A percentile compares a stretch with the other conserved stretches of the same genome.
Evolutionary conservation across 139 green algal species (phyloP).

Genomic region (Spirogloea muscicola): DNA sequence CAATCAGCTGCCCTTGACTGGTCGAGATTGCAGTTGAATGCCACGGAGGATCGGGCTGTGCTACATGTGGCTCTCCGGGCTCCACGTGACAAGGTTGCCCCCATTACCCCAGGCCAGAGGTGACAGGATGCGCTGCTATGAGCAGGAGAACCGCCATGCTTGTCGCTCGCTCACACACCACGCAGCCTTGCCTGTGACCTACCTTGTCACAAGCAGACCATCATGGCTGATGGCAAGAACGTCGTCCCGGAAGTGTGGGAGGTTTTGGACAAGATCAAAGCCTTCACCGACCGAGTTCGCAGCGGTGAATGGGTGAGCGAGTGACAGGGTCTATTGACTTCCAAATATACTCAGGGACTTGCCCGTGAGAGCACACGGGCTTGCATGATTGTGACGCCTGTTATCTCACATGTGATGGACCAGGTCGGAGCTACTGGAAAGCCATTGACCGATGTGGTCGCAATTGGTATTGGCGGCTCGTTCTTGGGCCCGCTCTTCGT

Average conservation of each 20-base stretch:
- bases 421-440: conserved; percentile 87
- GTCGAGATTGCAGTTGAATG: conserved; percentile 45
- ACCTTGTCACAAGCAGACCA: conserved; percentile 52
- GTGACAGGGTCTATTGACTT: too few relatives aligned
- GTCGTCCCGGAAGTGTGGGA: conserved; percentile 94
- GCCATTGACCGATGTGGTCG: conserved; percentile 91
- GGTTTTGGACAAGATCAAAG: conserved; percentile 98
- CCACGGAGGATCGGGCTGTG: conserved; percentile 85
- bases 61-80: conserved; percentile 92
- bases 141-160: background rate
- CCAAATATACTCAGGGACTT: too few relatives aligned
- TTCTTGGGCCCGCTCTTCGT: conserved; percentile 97
- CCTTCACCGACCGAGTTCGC: conserved; percentile 84
- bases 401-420: too few relatives aligned
- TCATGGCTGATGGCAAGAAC: conserved; percentile 78
- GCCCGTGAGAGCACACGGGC: too few relatives aligned
- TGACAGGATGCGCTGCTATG: too few relatives aligned
- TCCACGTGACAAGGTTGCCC: conserved; percentile 66
- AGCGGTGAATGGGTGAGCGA: conserved; percentile 67
- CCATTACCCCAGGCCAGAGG: too few relatives aligned
- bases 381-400: too few relatives aligned
- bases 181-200: too few relatives aligned
- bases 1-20: background rate
- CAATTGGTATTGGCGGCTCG: conserved; percentile 94
- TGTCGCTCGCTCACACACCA: too few relatives aligned